Evolutionary conservation across 2,329 filamentous ascomycete genomes (phyloP), one percentile per base, ranked within the genome.

Genomic region (Thielaviopsis musarum): DNA sequence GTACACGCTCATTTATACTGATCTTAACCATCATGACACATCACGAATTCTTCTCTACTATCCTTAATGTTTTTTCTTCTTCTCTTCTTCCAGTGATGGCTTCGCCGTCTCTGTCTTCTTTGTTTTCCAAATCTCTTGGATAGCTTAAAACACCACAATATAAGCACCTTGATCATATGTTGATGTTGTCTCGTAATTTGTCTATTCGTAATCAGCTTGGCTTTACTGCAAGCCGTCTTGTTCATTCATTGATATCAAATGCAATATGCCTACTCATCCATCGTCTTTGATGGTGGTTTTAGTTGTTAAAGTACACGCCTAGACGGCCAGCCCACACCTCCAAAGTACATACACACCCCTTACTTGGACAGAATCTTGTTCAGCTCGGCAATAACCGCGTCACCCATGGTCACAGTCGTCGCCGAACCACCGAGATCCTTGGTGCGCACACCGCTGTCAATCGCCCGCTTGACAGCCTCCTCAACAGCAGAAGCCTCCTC

Each of bases 401-500:
- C 87, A 62, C 90, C 89, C 45, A 73, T 85, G 67, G 93, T 82
- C 52, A 72, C 75, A 5, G 91, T 97, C 64, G 77, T 81, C 12
- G 83, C 77, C 58, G 72, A 80, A 61, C 93, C 91, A 54, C 88
- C 89, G 65, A 97, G 87, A 70, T 97, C 91, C 69, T 81, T 85
- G 17, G 91, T 96, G 63, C 83, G 78, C 54, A 91, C 72, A 41
- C 88, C 88, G 59, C 76, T 79, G 70, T 96, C 90, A 64, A 96
- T 85, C 57, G 88, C 85, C 59, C 78, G 81, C 69, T 81, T 80
- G 56, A 95, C 90, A 3, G 91, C 90, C 62, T 83, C 78, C 74
- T 96, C 90, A 63, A 96, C 82, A 56, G 84, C 82, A 62, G 81
- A 78, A 38, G 91, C 87, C 72, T 96, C 85, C 56, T 82, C 77